Evolutionary conservation across 371 early-diverging fungal species (phyloP), one percentile per base, ranked within the genome.

Genomic region (Blakeslea trispora): DNA sequence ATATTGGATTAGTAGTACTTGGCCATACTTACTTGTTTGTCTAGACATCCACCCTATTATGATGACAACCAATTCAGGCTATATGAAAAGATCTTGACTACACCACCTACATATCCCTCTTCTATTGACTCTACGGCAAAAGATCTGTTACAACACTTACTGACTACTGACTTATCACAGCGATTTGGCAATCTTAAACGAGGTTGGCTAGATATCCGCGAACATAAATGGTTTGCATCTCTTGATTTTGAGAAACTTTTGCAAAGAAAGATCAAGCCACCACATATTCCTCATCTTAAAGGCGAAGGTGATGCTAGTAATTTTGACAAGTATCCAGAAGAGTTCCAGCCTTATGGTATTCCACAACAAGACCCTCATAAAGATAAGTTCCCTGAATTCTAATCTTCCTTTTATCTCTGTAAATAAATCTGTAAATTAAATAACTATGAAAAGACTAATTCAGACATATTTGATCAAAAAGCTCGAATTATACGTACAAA

Each of bases 51-150:
- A 23, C 96, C 96, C 45, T 96, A 92, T 79, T 94, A 91, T 74
- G 95, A 96, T 71, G 94, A 94, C 51, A 94, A 94, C 69, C 94
- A 93, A 45, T 90, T 92, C 64, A 86, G 87, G 50, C 74, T 96
- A 47, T 96, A 96, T 70, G 96, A 94, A 72, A 91, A 91, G 70
- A 96, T 98, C 51, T 74, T 95, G 61, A 85, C 88, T 0, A 88
- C 91, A 53, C 77, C 82, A 34, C 81, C 92, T 19, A 78, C 81
- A 66, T 90, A 82, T 67, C 96, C 96, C n/a, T 61, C 88, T 19
- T 86, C 84, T 63, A 90, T 96, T 72, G 92, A 93, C 63, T 81
- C 90, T 1, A 68, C 79, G 13, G 91, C 95, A 17, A 91, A 90
- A 65, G 95, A 96, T 79, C 71, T 98, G 34, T 77, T 97, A 55